phyloP scores from a whole-genome alignment of 345 rosid genomes.

The Salix exigua region DNA sequence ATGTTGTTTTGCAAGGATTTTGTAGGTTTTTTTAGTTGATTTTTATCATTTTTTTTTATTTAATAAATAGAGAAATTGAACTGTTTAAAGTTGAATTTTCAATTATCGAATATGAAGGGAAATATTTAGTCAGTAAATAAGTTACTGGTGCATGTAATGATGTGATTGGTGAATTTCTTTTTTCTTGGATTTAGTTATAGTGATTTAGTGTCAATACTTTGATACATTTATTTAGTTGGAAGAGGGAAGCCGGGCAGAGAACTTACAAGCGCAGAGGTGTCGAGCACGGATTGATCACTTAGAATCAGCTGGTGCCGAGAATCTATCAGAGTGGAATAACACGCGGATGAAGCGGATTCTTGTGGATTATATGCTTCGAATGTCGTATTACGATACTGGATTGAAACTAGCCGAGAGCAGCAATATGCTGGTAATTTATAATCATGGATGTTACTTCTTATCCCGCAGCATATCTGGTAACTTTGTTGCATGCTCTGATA shows the following conservation, averaged over 20 bases:
- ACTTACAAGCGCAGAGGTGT: conserved; percentile 79
- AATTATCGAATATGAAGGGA: no score
- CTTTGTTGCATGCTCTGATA: neutral
- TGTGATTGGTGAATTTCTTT: neutral
- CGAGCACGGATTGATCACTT: conserved; percentile 86
- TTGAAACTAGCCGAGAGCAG: conserved; percentile 66
- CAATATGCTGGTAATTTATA: conserved; percentile 54
- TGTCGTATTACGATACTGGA: conserved; percentile 84
- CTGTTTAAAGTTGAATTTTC: neutral
- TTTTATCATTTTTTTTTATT: neutral
- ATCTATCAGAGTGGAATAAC: conserved; percentile 69
- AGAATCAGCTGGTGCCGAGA: conserved; percentile 71
- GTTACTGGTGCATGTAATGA: neutral
- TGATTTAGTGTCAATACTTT: neutral
- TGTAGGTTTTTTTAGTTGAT: neutral
- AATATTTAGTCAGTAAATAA: no score
- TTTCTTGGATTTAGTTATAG: neutral
- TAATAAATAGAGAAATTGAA: neutral
- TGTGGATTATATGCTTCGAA: conserved; percentile 89
- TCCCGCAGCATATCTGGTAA: neutral
- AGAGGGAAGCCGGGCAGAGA: conserved; percentile 73
- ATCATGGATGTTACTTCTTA: neutral
- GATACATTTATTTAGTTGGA: conserved; percentile 51
- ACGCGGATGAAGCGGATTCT: conserved; percentile 75
- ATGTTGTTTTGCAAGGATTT: neutral